Base-by-base conservation (phyloP, 345 rosid genomes). In the Dipteronia dyeriana region DNA sequence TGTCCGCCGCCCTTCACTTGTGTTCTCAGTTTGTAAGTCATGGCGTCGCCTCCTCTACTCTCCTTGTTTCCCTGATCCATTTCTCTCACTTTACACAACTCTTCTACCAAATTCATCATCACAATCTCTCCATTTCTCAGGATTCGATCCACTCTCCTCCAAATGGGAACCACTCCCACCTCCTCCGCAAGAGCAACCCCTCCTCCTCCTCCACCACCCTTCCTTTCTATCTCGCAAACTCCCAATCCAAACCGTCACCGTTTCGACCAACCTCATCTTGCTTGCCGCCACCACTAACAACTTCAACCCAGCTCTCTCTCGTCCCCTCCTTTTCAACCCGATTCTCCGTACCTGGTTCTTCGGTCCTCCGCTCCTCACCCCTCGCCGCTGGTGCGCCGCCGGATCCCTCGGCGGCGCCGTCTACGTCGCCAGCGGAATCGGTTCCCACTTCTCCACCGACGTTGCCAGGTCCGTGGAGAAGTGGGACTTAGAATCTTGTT, bases 371-470 rank as follows among this genome's bases (percentile, higher is more conserved):
- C 81, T 86, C 22, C 14, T 76, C 19, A 66, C 81, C 6, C 86
- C 91, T 0, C 88, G 91, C 60, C 86, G 91, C 10, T 88, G 91
- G 91, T 88, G 91, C 62, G 88, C 84, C 3, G 85, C 87, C 1
- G 91, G 91, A 0, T 66, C 78, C 0, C 47, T 59, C 1, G 41
- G 79, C 2, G 68, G 73, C 5, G 57, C 80, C 22, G 78, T 70
- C 2, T 88, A 84, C 22, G 79, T 86, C 0, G 89, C 85, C 1
- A 85, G 89, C 72, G 91, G 91, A 22, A 31, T 45, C 11, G 86
- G 70, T 5, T 76, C 79, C 83, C 91, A 86, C n/a, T 78, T 83
- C 79, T 88, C 88, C 26, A 73, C 75, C 10, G 88, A 85, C 70
- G 79, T 83, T 4, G 89, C 89, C 31, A 86, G 79, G 19, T 82